phyloP scores from a whole-genome alignment of 176 grass and related monocot genomes.

The Thalia dealbata region DNA sequence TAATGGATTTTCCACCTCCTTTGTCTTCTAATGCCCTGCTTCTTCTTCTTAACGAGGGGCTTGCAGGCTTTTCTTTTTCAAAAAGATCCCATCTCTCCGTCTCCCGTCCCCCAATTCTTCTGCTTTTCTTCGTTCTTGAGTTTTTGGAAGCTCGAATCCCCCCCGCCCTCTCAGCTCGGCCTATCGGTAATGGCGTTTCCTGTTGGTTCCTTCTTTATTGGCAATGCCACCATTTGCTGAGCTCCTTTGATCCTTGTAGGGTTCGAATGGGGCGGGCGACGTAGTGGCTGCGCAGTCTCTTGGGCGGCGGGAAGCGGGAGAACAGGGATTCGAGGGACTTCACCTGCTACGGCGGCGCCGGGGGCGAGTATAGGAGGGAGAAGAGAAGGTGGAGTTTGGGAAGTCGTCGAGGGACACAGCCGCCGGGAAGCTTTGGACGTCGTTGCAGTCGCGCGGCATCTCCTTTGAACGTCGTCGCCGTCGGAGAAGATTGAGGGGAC shows the following conservation, averaged over 20 bases:
- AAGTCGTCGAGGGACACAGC: constrained; percentile 31
- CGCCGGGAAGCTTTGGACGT: constrained; percentile 14
- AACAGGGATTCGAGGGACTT: constrained; percentile 20
- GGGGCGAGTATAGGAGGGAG: constrained; percentile 29
- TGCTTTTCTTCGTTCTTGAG: background rate
- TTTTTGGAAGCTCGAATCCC: background rate
- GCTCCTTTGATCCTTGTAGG: background rate
- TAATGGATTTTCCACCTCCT: background rate
- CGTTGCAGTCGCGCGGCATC: too few relatives aligned
- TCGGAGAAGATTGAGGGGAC: too few relatives aligned
- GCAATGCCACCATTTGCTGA: background rate
- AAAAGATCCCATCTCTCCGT: constrained; percentile 10
- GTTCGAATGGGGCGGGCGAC: constrained; percentile 43
- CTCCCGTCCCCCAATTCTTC: background rate
- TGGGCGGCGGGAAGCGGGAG: constrained; percentile 42
- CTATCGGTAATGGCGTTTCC: background rate
- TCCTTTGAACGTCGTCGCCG: too few relatives aligned
- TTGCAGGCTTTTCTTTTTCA: background rate
- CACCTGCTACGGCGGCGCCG: background rate
- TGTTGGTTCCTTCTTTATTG: background rate
- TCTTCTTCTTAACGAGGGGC: constrained; percentile 12
- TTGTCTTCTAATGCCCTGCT: constrained; percentile 12
- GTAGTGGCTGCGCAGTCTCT: constrained; percentile 59
- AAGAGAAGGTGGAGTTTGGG: constrained; percentile 62
- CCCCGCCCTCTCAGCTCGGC: too few relatives aligned